These are phyloP conservation scores for Bryoerythrophyllum caledonicum DNA, from an alignment of 225 moss, liverwort and hornwort genomes.

Conservation along the genomic window DNA sequence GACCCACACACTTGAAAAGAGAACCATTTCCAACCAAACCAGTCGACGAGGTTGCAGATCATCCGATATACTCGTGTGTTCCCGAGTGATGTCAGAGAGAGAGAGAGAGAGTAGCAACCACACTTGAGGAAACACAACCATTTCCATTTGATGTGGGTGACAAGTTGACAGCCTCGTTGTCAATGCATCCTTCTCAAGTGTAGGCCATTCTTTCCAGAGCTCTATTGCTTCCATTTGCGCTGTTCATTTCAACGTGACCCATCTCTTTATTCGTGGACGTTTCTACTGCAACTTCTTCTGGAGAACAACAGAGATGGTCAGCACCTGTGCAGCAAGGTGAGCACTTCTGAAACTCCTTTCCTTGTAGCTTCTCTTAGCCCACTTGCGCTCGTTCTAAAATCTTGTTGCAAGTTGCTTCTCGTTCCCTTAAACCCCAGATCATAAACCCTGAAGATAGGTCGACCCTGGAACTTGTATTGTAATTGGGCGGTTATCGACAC, in stretches of 20 bases:
- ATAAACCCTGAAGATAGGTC: no score
- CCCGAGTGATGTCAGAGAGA: no score
- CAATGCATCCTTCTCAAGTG: no score
- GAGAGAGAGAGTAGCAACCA: no score
- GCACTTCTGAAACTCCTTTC: not conserved
- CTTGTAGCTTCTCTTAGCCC: not conserved
- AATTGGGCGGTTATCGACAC: fast-evolving
- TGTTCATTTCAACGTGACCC: not conserved
- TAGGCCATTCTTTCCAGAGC: no score
- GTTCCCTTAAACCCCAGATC: not conserved
- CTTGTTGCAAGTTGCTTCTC: not conserved
- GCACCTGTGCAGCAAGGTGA: not conserved
- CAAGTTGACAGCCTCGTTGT: not conserved
- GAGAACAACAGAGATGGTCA: not conserved
- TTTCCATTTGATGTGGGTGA: no score
- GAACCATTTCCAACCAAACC: not conserved
- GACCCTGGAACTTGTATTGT: no score
- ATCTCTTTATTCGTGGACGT: no score
- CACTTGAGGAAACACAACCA: no score
- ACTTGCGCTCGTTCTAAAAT: not conserved
- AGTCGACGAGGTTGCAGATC: no score
- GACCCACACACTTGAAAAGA: not conserved
- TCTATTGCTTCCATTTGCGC: not conserved
- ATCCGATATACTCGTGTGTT: no score
- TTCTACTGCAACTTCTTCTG: not conserved